phyloP scores from a whole-genome alignment of 129 eudicot genomes.

The Lonicera japonica region DNA sequence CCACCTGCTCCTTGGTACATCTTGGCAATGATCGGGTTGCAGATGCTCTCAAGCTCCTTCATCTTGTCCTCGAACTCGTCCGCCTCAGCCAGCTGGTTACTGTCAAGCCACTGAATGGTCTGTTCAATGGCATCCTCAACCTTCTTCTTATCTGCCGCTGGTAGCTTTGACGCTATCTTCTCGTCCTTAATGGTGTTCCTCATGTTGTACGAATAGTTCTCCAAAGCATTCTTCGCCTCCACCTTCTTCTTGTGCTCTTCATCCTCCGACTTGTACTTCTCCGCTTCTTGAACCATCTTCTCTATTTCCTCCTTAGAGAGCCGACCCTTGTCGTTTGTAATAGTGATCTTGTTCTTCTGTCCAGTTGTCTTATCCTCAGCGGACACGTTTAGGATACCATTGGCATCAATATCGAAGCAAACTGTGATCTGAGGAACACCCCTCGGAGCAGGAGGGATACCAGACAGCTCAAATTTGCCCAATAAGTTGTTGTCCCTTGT shows the following conservation, averaged over 20 bases:
- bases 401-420: constrained; percentile 29
- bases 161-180: constrained; percentile 21
- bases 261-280: constrained; percentile 28
- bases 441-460: constrained; percentile 34
- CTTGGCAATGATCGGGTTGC: constrained; percentile 35
- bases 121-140: constrained; percentile 33
- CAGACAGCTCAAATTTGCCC: constrained; percentile 33
- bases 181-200: constrained; percentile 33
- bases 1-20: constrained; percentile 33
- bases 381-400: constrained; percentile 28
- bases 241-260: constrained; percentile 38
- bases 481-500: constrained; percentile 29
- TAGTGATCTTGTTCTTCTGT: constrained; percentile 33
- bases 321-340: constrained; percentile 33
- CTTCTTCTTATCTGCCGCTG: constrained; percentile 30
- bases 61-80: constrained; percentile 28
- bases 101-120: constrained; percentile 27
- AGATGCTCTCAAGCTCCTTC: constrained; percentile 35
- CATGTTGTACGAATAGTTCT: constrained; percentile 32
- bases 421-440: constrained; percentile 30
- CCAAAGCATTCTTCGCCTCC: constrained; percentile 33
- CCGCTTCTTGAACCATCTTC: constrained; percentile 36
- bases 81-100: constrained; percentile 27
- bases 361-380: constrained; percentile 33
- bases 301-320: constrained; percentile 27